Evolutionary conservation across 108 stramenopile genomes (phyloP).

Genomic region (Cyclotella kingstonii): DNA sequence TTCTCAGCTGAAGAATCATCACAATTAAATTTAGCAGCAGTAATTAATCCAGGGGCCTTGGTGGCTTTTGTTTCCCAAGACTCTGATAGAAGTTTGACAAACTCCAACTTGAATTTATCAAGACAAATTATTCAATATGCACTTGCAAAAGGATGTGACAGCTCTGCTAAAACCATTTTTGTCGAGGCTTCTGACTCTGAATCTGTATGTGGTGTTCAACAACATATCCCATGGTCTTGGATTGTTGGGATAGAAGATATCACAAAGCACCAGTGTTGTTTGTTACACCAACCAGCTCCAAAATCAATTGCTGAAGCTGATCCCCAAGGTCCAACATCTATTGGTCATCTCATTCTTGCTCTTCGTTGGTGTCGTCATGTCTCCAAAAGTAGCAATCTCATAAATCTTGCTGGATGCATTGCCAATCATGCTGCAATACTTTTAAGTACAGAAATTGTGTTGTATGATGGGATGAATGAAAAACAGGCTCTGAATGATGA

Average conservation of each 20-base stretch:
- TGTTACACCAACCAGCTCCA: slow-evolving; percentile 45
- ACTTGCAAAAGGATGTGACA: slow-evolving; percentile 40
- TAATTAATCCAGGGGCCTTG: slow-evolving; percentile 54
- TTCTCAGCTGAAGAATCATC: slow-evolving; percentile 42
- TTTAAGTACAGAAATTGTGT: slow-evolving; percentile 51
- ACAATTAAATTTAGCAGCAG: slow-evolving; percentile 43
- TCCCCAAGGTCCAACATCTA: slow-evolving; percentile 13
- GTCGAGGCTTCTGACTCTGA: slow-evolving; percentile 39
- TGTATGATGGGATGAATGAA: slow-evolving; percentile 44
- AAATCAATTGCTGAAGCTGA: slow-evolving; percentile 48
- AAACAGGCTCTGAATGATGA: slow-evolving; percentile 13
- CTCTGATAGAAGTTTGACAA: too few relatives aligned
- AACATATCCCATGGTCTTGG: slow-evolving; percentile 38
- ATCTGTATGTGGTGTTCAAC: slow-evolving; percentile 7
- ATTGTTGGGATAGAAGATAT: slow-evolving; percentile 59
- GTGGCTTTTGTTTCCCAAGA: slow-evolving; percentile 42
- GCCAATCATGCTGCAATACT: slow-evolving; percentile 55
- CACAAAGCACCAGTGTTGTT: slow-evolving; percentile 30
- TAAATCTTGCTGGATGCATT: slow-evolving; percentile 26
- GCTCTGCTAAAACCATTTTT: slow-evolving; percentile 38
- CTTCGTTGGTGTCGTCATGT: slow-evolving; percentile 64
- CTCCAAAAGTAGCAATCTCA: not conserved
- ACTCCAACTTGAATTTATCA: too few relatives aligned
- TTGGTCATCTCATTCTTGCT: slow-evolving; percentile 60
- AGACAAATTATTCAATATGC: slow-evolving; percentile 46